phyloP scores from a whole-genome alignment of 495 filamentous ascomycete genomes.

The Aspergillus ostianus region DNA sequence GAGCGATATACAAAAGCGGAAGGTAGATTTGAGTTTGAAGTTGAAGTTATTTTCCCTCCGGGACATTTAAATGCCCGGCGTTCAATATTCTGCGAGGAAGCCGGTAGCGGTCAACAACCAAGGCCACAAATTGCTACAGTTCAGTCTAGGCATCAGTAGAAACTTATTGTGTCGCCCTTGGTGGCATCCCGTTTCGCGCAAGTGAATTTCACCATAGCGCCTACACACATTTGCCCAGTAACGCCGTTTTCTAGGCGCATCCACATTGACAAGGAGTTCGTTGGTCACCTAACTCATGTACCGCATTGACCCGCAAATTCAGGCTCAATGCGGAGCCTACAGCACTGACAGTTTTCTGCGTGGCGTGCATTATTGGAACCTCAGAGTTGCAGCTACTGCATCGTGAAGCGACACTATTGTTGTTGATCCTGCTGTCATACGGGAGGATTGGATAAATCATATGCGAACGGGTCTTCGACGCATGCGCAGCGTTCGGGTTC shows the following conservation, averaged over 20 bases:
- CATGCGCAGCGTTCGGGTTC: not conserved
- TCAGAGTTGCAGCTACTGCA: not conserved
- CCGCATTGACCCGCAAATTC: not conserved
- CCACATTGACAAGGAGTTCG: not conserved
- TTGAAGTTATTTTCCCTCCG: not conserved
- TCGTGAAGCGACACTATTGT: not conserved
- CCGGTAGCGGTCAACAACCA: not conserved
- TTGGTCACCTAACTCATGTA: not conserved
- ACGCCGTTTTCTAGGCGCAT: not conserved
- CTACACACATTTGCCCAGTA: not conserved
- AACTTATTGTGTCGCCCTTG: not conserved
- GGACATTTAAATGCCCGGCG: not conserved
- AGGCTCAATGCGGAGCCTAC: not conserved
- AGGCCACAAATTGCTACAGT: not conserved
- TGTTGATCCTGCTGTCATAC: constrained; percentile 1
- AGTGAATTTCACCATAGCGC: no score
- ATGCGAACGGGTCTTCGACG: not conserved
- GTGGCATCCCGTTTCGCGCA: not conserved
- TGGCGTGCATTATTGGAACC: not conserved
- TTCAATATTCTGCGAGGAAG: not conserved
- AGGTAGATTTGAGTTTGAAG: not conserved
- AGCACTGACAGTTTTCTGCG: constrained; percentile 1
- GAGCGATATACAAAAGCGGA: not conserved
- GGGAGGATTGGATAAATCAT: constrained; percentile 3
- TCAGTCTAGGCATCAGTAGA: not conserved